These are phyloP conservation scores for Vachellia collinsii DNA, from an alignment of 306 rosid genomes.

Conservation along the genomic window DNA sequence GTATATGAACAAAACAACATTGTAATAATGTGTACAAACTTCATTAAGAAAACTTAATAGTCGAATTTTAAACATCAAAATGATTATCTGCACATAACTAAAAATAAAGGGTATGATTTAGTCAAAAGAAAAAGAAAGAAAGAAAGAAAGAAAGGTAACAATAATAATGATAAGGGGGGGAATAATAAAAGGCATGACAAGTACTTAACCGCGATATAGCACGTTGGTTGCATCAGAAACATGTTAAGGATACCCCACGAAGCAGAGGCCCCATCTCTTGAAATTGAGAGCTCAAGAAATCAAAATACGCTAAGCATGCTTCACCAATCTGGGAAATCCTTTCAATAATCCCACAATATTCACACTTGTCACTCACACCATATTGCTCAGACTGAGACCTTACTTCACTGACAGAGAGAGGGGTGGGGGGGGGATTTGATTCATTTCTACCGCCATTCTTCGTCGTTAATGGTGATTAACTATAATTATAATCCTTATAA, in stretches of 20 bases:
- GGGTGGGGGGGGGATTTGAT: not conserved
- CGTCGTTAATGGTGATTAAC: not conserved
- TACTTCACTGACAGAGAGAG: not conserved
- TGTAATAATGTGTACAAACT: no score
- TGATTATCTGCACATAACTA: not conserved
- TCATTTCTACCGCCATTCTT: not conserved
- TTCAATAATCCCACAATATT: not conserved
- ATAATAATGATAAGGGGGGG: not conserved
- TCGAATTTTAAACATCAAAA: not conserved
- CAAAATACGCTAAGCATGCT: not conserved
- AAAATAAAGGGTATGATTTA: not conserved
- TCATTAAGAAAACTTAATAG: not conserved
- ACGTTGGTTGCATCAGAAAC: conserved; percentile 23
- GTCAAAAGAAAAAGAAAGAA: not conserved
- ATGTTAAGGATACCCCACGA: conserved; percentile 32
- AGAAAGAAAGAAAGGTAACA: no score
- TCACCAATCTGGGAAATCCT: conserved; percentile 8
- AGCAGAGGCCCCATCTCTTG: not conserved
- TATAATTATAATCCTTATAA: not conserved
- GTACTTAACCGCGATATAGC: conserved; percentile 11
- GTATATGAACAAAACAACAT: not conserved
- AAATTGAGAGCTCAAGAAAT: not conserved
- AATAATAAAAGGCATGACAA: not conserved
- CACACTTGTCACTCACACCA: conserved; percentile 4
- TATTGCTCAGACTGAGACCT: not conserved